phyloP scores from a whole-genome alignment of 2,329 filamentous ascomycete species.

The Nemania sp. region DNA sequence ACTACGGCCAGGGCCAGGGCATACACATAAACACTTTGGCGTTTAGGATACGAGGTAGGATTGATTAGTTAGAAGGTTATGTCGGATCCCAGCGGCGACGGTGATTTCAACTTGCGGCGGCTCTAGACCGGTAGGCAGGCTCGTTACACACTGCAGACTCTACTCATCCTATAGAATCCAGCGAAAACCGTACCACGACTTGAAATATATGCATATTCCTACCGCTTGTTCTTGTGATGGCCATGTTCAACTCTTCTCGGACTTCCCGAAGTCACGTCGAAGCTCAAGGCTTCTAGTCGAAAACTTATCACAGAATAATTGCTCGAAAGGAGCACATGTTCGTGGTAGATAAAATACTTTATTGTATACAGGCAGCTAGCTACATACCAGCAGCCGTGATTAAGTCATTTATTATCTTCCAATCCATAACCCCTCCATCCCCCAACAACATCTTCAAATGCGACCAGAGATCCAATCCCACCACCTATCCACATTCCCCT shows the following conservation, averaged over 20 bases:
- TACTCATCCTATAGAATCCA: no score
- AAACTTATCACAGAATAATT: no score
- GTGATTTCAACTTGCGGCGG: constrained; percentile 30
- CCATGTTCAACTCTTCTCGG: no score
- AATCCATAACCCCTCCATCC: not conserved
- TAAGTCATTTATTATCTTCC: constrained; percentile 9
- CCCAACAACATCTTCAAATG: constrained; percentile 52
- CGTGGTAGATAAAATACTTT: not conserved
- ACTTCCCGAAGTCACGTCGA: no score
- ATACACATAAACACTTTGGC: constrained; percentile 11
- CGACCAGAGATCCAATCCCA: constrained; percentile 86
- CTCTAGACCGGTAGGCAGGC: constrained; percentile 15
- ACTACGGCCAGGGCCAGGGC: not conserved
- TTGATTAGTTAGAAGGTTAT: no score
- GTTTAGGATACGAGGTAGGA: constrained; percentile 11
- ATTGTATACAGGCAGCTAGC: no score
- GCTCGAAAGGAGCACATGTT: not conserved
- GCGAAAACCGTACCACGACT: no score
- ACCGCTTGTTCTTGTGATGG: no score
- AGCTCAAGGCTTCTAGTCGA: no score
- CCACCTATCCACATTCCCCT: constrained; percentile 78
- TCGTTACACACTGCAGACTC: constrained; percentile 33
- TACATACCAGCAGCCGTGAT: no score
- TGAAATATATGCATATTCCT: constrained; percentile 6
- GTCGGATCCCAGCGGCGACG: constrained; percentile 7